Percentiles rank a stretch among this genome's conserved stretches.
phyloP scores from a whole-genome alignment of 345 rosid genomes.

The Schrenkiella parvula region DNA sequence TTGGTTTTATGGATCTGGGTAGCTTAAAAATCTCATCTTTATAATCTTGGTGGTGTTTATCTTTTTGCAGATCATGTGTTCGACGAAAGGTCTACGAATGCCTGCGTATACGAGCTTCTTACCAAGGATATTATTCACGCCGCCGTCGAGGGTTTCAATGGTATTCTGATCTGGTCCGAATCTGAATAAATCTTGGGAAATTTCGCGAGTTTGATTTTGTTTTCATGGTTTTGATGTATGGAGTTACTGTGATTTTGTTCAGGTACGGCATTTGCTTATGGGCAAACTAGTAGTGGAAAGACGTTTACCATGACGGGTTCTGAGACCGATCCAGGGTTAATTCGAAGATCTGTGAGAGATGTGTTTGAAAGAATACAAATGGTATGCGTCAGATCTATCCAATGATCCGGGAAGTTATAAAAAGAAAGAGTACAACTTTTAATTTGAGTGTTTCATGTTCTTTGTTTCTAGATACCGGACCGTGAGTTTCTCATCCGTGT shows the following conservation, averaged over 20 bases:
- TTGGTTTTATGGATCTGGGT: neutral
- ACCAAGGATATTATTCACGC: conserved; percentile 73
- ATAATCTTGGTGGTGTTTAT: neutral
- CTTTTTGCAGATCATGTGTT: conserved; percentile 65
- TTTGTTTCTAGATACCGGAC: conserved; percentile 48
- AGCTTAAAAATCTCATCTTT: neutral
- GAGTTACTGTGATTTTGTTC: neutral
- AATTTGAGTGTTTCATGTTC: conserved; percentile 25
- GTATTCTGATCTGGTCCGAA: conserved; percentile 22
- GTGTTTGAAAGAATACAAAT: conserved; percentile 50
- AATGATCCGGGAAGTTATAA: neutral
- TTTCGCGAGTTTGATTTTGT: neutral
- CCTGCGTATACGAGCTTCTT: conserved; percentile 68
- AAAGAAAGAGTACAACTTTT: neutral
- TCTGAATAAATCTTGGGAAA: neutral
- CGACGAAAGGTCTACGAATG: conserved; percentile 63
- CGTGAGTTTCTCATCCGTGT: conserved; percentile 90
- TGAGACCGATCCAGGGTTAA: conserved; percentile 65
- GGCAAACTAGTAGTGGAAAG: conserved; percentile 98
- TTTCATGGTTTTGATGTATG: neutral
- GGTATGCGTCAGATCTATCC: conserved; percentile 30
- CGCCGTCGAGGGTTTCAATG: conserved; percentile 82
- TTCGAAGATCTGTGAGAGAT: conserved; percentile 70
- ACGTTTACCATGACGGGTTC: conserved; percentile 98
- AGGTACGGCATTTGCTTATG: conserved; percentile 98